A percentile compares a stretch with the other conserved stretches of the same genome.
phyloP scores from a whole-genome alignment of 352 stramenopile genomes.

The Phytophthora citrophthora region DNA sequence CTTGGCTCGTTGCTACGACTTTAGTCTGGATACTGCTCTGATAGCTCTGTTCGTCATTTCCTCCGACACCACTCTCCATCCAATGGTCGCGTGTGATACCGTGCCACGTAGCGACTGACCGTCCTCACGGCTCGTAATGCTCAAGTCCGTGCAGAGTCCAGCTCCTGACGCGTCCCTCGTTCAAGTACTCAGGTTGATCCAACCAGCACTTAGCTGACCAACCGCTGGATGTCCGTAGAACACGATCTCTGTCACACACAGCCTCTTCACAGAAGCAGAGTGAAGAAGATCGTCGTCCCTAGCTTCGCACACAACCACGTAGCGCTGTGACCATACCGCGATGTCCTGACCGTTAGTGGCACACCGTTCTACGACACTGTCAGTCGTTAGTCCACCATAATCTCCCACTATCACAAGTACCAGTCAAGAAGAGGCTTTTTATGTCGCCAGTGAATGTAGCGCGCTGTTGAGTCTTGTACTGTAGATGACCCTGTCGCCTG shows the following conservation, averaged over 20 bases:
- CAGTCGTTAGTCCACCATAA: too few species aligned
- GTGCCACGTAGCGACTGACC: too few species aligned
- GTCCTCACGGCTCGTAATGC: conserved; percentile 76
- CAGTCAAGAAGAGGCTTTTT: conserved; percentile 30
- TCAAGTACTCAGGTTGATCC: too few species aligned
- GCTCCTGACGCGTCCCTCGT: conserved; percentile 70
- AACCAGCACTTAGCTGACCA: too few species aligned
- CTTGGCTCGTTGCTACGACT: conserved; percentile 69
- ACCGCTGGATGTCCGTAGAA: conserved; percentile 67
- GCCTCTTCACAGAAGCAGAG: conserved; percentile 66
- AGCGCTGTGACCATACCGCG: too few species aligned
- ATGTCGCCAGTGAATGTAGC: conserved; percentile 30
- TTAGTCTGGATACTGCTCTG: conserved; percentile 50
- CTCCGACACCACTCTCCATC: too few species aligned
- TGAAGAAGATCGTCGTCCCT: conserved; percentile 73
- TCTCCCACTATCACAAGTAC: neutral
- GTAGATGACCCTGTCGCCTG: too few species aligned
- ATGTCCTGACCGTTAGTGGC: too few species aligned
- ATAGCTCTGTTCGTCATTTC: too few species aligned
- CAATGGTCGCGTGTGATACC: conserved; percentile 81
- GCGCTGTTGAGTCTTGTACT: conserved; percentile 66
- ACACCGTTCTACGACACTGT: too few species aligned
- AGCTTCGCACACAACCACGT: conserved; percentile 69
- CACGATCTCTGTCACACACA: conserved; percentile 38
- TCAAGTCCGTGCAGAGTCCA: conserved; percentile 84